phyloP scores from a whole-genome alignment of 1,284 basidiomycete genomes.

The Gomphus sp. region DNA sequence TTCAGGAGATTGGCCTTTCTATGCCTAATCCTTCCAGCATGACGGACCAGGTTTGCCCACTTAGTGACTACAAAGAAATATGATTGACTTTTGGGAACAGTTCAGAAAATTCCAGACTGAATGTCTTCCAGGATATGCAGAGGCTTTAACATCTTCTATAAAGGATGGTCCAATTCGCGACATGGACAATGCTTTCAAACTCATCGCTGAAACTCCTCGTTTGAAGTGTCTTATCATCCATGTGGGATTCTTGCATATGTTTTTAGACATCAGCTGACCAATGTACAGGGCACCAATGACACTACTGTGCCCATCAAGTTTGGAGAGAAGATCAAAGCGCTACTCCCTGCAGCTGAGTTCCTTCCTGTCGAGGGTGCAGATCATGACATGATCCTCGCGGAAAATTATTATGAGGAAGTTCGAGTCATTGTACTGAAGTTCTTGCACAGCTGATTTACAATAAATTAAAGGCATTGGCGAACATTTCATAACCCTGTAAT shows the following conservation, averaged over 20 bases:
- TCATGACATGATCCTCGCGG: constrained; percentile 33
- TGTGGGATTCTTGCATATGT: constrained; percentile 17
- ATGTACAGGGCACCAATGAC: constrained; percentile 53
- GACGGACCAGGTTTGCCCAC: background rate
- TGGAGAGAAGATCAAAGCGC: constrained; percentile 38
- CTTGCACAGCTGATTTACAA: constrained; percentile 16
- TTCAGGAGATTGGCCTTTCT: background rate
- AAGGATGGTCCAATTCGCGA: constrained; percentile 65
- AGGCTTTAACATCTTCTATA: constrained; percentile 63
- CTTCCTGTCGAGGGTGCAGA: constrained; percentile 49
- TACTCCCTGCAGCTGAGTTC: constrained; percentile 45
- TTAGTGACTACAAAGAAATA: background rate
- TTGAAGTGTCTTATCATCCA: constrained; percentile 58
- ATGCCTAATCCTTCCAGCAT: background rate
- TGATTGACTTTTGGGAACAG: constrained; percentile 16
- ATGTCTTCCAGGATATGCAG: constrained; percentile 60
- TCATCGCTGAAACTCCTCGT: constrained; percentile 32
- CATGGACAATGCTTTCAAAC: constrained; percentile 39
- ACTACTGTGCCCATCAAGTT: constrained; percentile 54
- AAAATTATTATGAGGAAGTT: constrained; percentile 35
- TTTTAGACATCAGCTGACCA: background rate
- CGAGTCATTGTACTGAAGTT: constrained; percentile 30
- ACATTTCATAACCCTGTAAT: too few species aligned
- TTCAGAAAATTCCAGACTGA: constrained; percentile 66
- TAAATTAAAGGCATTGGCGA: background rate